Evolutionary conservation across 768 basidiomycete species (phyloP), one percentile per base, ranked within the genome.

Genomic region (Lactifluus rugatus): DNA sequence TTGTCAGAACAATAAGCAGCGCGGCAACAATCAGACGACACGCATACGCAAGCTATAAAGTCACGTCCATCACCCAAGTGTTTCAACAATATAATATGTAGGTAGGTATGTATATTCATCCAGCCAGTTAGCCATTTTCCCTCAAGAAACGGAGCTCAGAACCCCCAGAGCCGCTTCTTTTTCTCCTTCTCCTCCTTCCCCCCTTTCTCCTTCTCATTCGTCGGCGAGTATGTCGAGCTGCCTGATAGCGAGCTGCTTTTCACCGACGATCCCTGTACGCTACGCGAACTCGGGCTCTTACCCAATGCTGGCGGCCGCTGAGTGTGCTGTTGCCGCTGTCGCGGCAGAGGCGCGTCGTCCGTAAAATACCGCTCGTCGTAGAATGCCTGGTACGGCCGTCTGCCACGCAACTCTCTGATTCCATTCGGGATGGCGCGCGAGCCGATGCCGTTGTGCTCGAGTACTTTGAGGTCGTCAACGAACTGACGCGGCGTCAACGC

Each of bases 361-460:
- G 81, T 81, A 67, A 76, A 86, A 72, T 89, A 93, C 65, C 81
- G 82, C 69, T 87, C 81, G 65, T 93, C 89, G 65, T 91, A 92
- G 65, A 79, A 84, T 46, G 83, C 83, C 71, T 93, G 89, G 67
- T 76, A 82, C 2, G 83, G 71, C 55, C 81, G 74, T 23, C 76
- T 75, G 8, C 70, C 74, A 48, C 68, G 72, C 36, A 70, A 68
- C 48, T 82, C 80, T 28, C 76, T 72, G 9, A 89, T 69, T 10
- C 89, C 89, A 62, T 88, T 89, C 5, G 87, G 87, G 31, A 82
- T 61, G 16, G 82, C 78, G 54, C 76, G 76, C 6, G 88, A 91
- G 19, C 93, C 93, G 21, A 88, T 81, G 7, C 94, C 93, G n/a
- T 84, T 83, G 31, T 92, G 74, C 45, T 93, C 93, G 16, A 99